Evolutionary conservation across 1,139 yeast species (phyloP).

Genomic region (Saccharomycopsis crataegensis): DNA sequence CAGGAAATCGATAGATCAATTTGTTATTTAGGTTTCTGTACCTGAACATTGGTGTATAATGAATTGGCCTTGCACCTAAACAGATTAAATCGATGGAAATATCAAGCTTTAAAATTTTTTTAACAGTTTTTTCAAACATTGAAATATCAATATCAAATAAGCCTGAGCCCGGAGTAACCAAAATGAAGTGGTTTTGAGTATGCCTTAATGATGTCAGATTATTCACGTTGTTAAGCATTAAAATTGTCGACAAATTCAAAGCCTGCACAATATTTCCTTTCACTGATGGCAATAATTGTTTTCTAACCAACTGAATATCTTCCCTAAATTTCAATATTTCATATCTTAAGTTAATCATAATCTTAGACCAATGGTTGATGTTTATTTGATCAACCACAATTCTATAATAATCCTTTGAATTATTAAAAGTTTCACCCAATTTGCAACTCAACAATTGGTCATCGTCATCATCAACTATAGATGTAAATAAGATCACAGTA

Average conservation of each 20-base stretch:
- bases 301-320: constrained; percentile 47
- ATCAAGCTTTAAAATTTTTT: constrained; percentile 68
- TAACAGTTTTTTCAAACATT: constrained; percentile 66
- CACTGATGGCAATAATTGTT: constrained; percentile 71
- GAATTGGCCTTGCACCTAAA: constrained; percentile 84
- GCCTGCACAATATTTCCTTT: constrained; percentile 89
- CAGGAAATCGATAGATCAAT: constrained; percentile 76
- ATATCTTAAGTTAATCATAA: constrained; percentile 77
- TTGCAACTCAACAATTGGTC: constrained; percentile 46
- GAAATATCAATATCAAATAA: constrained; percentile 86
- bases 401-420: constrained; percentile 73
- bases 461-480: constrained; percentile 62
- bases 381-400: constrained; percentile 95
- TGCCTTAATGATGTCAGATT: constrained; percentile 76
- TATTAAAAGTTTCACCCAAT: constrained; percentile 67
- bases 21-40: constrained; percentile 49
- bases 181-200: constrained; percentile 76
- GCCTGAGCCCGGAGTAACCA: constrained; percentile 91
- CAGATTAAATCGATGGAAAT: constrained; percentile 85
- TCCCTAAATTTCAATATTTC: constrained; percentile 81
- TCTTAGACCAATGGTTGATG: constrained; percentile 80
- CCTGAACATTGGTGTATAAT: constrained; percentile 82
- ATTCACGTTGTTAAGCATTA: constrained; percentile 71
- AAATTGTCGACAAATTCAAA: constrained; percentile 71
- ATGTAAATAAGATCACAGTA: constrained; percentile 78